phyloP scores from a whole-genome alignment of 2,329 filamentous ascomycete genomes.

The Sphaceloma murrayae region DNA sequence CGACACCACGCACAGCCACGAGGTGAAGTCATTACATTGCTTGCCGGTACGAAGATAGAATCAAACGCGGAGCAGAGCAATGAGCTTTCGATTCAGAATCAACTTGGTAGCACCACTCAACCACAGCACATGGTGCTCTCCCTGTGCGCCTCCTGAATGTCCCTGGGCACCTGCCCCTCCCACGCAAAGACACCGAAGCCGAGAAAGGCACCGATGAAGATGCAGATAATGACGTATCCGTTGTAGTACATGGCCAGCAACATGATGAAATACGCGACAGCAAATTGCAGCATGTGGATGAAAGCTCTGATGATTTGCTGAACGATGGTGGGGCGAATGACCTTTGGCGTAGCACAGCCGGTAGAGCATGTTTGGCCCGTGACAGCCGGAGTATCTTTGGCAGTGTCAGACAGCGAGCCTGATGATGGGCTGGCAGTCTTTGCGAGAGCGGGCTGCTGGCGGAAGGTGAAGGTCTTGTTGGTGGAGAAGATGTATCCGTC shows the following conservation, averaged over 20 bases:
- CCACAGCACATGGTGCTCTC: conserved; percentile 13
- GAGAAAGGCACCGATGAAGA: conserved; percentile 65
- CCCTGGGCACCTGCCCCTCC: conserved; percentile 35
- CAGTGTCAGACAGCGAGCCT: neutral
- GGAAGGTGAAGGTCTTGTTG: conserved; percentile 7
- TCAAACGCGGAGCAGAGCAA: neutral
- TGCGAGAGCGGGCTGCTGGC: neutral
- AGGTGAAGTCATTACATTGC: neutral
- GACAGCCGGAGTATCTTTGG: neutral
- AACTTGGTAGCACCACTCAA: neutral
- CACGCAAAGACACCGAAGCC: conserved; percentile 67
- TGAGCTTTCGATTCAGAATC: neutral
- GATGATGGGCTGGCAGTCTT: conserved; percentile 4
- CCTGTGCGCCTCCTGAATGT: conserved; percentile 3
- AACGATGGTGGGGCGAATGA: conserved; percentile 45
- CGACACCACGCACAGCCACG: too few species aligned
- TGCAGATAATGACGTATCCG: conserved; percentile 68
- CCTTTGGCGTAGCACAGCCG: neutral
- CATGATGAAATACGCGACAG: conserved; percentile 72
- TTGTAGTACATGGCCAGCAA: conserved; percentile 58
- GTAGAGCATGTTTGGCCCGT: neutral
- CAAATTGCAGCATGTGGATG: conserved; percentile 62
- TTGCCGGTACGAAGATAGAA: too few species aligned
- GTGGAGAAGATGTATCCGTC: conserved; percentile 49
- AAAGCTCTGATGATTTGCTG: conserved; percentile 59